Percentiles rank a stretch among this genome's conserved stretches.
Evolutionary conservation across 2,329 filamentous ascomycete species (phyloP).

Genomic region (Xylariaceae sp.): DNA sequence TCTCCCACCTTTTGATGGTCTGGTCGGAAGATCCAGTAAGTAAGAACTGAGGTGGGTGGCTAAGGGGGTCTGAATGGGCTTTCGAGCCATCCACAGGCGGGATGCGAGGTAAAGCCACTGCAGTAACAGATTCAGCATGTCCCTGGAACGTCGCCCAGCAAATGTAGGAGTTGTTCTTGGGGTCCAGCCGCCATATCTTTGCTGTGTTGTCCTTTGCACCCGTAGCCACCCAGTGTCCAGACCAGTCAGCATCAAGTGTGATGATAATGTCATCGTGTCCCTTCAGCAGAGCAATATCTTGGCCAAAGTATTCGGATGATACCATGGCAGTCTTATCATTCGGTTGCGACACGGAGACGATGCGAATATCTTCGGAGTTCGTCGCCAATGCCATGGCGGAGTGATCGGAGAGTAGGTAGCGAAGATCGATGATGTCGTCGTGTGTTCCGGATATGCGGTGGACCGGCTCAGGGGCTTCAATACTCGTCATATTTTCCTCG

Average conservation of each 20-base stretch:
- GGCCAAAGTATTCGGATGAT: conserved; percentile 67
- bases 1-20: conserved; percentile 92
- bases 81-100: conserved; percentile 63
- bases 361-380: conserved; percentile 86
- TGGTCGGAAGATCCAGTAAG: conserved; percentile 92
- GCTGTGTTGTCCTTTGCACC: conserved; percentile 97
- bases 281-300: conserved; percentile 78
- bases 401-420: conserved; percentile 73
- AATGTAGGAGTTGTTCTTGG: conserved; percentile 65
- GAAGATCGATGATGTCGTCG: conserved; percentile 94
- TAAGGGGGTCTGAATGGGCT: conserved; percentile 67
- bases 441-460: conserved; percentile 90
- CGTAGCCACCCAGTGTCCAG: conserved; percentile 91
- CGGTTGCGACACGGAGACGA: conserved; percentile 64
- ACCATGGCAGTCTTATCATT: conserved; percentile 30
- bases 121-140: conserved; percentile 89
- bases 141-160: conserved; percentile 81
- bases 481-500: conserved; percentile 33
- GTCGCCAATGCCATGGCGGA: conserved; percentile 86
- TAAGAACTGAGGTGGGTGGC: conserved; percentile 75
- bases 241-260: conserved; percentile 91
- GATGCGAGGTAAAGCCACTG: conserved; percentile 73
- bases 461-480: conserved; percentile 47
- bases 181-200: conserved; percentile 81
- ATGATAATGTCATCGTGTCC: conserved; percentile 96